Base-by-base conservation (phyloP, 2,329 filamentous ascomycete genomes). In the Nemania sp. region DNA sequence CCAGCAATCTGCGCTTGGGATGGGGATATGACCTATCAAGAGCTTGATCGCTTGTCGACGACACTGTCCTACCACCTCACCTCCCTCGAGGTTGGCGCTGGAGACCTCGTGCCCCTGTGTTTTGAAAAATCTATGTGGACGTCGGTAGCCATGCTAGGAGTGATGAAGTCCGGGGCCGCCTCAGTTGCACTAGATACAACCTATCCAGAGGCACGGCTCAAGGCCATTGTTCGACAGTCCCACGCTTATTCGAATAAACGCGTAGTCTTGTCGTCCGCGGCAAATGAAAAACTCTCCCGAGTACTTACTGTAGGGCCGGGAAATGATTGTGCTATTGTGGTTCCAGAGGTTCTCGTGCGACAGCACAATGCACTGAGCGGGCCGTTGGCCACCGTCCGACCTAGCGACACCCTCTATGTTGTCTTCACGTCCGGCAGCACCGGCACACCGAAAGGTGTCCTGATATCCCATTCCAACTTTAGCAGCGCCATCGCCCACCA, bases 71-170 rank as follows among this genome's bases (percentile, higher is more conserved):
- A 43, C 22, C 22, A 39, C 24, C 31, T 48, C 15, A 15, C 37
- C 26, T 31, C 17, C 17, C 20, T n/a, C 26, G 40, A 17, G 12
- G 39, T 49, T 30, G 47, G 12, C 11, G 14, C 37, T 19, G 47
- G 37, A 15, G 20, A 23, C 30, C 17, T 49, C 8, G 8, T 49
- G n/a, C 47, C 47, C 14, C 37, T 49, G 12, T 31, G 19, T 28
- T 49, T 49, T 23, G 47, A 49, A 28, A 49, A 49, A 28, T 49
- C 47, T 20, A 34, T 34, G 47, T 49, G 47, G 47, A 42, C 22
- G 12, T 28, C 47, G 12, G 47, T 49, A 8, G 37, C 37, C 34
- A 24, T 24, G 37, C 15, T 39, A 33, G 46, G 14, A 17, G 46
- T 49, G 11, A 40, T 49, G 17, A 49, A 49, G 36, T 17, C 47